Evolutionary conservation across 2,329 filamentous ascomycete species (phyloP).

Genomic region (Fusarium pininemorale): DNA sequence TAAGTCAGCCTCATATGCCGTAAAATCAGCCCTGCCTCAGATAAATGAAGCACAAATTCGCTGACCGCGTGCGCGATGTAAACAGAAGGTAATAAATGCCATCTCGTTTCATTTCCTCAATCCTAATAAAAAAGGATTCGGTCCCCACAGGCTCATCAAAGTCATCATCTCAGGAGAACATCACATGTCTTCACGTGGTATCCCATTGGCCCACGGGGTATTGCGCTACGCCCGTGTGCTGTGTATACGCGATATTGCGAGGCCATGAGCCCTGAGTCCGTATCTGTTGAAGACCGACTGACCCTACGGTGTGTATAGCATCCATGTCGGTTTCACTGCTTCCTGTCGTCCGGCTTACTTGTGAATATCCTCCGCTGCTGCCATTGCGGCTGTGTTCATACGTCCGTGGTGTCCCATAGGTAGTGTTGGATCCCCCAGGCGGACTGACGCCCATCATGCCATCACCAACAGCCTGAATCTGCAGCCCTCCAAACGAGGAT

Average conservation of each 20-base stretch:
- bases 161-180: not conserved
- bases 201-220: slow-evolving; percentile 36
- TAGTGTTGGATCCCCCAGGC: slow-evolving; percentile 39
- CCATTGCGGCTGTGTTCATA: slow-evolving; percentile 45
- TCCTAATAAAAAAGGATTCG: slow-evolving; percentile 6
- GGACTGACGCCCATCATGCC: not conserved
- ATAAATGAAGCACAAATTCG: slow-evolving; percentile 26
- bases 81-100: slow-evolving; percentile 1
- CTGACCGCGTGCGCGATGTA: slow-evolving; percentile 12
- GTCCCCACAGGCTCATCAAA: slow-evolving; percentile 8
- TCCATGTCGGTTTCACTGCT: slow-evolving; percentile 44
- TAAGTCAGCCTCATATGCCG: slow-evolving; percentile 5
- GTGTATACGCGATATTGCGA: slow-evolving; percentile 33
- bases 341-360: slow-evolving; percentile 46
- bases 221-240: slow-evolving; percentile 20
- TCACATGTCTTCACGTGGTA: not conserved
- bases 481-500: slow-evolving; percentile 37
- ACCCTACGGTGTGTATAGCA: slow-evolving; percentile 33
- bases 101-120: slow-evolving; percentile 15
- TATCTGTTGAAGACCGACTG: slow-evolving; percentile 35
- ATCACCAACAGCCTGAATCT: slow-evolving; percentile 28
- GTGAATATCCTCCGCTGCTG: slow-evolving; percentile 50
- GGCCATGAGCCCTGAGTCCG: slow-evolving; percentile 34
- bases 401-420: slow-evolving; percentile 44
- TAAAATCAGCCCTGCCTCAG: slow-evolving; percentile 19